Evolutionary conservation across 768 basidiomycete species (phyloP).

Genomic region (Lentinula boryana): DNA sequence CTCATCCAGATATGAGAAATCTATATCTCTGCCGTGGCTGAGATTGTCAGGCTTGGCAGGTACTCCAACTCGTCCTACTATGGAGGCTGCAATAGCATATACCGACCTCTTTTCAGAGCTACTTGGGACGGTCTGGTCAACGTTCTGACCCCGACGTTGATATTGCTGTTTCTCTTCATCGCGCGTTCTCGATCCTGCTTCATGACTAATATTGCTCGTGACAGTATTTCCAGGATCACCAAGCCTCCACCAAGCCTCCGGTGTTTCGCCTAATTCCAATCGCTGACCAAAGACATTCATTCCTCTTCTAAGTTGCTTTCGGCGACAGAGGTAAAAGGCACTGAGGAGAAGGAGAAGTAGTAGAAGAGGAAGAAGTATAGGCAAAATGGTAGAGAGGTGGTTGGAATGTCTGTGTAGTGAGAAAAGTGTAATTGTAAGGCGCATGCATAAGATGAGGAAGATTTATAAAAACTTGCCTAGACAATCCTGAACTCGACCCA

Average conservation of each 20-base stretch:
- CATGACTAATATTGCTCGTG: neutral
- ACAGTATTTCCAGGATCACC: neutral
- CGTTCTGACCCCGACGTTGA: neutral
- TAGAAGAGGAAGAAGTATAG: neutral
- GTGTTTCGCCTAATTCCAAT: constrained; percentile 5
- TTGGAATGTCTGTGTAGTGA: neutral
- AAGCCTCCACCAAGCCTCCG: constrained; percentile 1
- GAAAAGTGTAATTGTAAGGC: neutral
- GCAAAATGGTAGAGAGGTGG: neutral
- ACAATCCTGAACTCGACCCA: neutral
- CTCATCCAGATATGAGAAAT: neutral
- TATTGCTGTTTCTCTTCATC: neutral
- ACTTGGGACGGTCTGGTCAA: neutral
- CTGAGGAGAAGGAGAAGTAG: neutral
- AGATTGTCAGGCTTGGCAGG: neutral
- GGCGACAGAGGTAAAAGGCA: neutral
- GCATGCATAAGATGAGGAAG: neutral
- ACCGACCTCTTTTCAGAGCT: neutral
- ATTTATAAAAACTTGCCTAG: neutral
- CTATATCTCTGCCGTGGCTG: neutral
- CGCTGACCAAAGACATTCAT: constrained; percentile 4
- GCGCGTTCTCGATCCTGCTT: neutral
- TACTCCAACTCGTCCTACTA: neutral
- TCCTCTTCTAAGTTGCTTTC: neutral
- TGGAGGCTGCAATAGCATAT: neutral